Conservation (phyloP, 495 filamentous ascomycete species). For the Eremomyces bilateralis region DNA sequence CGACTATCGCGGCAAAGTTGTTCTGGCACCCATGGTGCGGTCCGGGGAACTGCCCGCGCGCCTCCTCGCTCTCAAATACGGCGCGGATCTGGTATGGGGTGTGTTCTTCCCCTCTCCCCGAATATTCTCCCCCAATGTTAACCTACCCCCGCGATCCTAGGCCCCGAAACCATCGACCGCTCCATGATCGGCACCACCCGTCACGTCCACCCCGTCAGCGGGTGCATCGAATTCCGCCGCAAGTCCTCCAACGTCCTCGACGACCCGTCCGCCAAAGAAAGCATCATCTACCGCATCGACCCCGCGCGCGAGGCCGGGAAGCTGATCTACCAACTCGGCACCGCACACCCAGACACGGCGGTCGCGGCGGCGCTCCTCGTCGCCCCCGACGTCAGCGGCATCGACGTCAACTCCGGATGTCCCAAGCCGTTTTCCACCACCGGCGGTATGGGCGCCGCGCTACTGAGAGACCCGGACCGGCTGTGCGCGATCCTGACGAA, state of each 20-base stretch:
- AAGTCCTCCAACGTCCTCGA: constrained; percentile 41
- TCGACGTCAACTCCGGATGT: constrained; percentile 93
- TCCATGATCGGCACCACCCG: constrained; percentile 70
- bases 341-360: constrained; percentile 54
- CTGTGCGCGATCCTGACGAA: constrained; percentile 62
- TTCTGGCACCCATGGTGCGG: constrained; percentile 93
- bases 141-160: constrained; percentile 16
- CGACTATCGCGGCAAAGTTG: constrained; percentile 81
- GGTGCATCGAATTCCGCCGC: constrained; percentile 65
- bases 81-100: constrained; percentile 94
- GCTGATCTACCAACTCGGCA: constrained; percentile 82
- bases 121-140: constrained; percentile 2
- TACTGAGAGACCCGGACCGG: constrained; percentile 62
- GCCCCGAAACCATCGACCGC: constrained; percentile 82
- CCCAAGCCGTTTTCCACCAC: constrained; percentile 86
- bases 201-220: constrained; percentile 47
- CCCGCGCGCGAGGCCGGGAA: constrained; percentile 45
- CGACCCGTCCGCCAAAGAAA: constrained; percentile 31
- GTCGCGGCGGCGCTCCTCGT: constrained; percentile 68
- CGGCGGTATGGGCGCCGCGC: constrained; percentile 86
- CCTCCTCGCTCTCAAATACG: constrained; percentile 73
- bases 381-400: constrained; percentile 69
- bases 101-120: constrained; percentile 4
- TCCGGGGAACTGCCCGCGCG: constrained; percentile 84
- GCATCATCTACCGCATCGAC: constrained; percentile 65